phyloP scores from a whole-genome alignment of 2,329 filamentous ascomycete species.

The Colletotrichum agaves region DNA sequence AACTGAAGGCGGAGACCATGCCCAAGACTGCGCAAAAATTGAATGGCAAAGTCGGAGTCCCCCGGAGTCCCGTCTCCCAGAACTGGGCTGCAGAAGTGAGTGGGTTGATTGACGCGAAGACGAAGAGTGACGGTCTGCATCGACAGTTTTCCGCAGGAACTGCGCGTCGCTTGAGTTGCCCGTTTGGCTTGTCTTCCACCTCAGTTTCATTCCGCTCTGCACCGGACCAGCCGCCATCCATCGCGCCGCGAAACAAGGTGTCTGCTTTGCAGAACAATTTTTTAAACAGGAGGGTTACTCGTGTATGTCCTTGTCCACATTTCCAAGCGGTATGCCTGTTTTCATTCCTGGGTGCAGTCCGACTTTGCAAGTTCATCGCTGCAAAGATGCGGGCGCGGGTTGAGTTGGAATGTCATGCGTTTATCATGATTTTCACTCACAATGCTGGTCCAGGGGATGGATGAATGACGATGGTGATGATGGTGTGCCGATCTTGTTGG shows the following conservation, averaged over 20 bases:
- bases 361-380: slow-evolving; percentile 39
- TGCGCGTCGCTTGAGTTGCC: slow-evolving; percentile 14
- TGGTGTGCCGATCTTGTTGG: slow-evolving; percentile 1
- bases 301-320: slow-evolving; percentile 36
- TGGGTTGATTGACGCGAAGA: slow-evolving; percentile 26
- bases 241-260: slow-evolving; percentile 34
- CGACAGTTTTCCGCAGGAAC: slow-evolving; percentile 24
- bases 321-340: slow-evolving; percentile 31
- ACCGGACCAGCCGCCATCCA: slow-evolving; percentile 22
- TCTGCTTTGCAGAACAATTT: slow-evolving; percentile 36
- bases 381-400: slow-evolving; percentile 31
- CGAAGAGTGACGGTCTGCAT: slow-evolving; percentile 26
- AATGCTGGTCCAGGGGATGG: slow-evolving; percentile 23
- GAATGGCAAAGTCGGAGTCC: slow-evolving; percentile 19
- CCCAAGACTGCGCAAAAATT: slow-evolving; percentile 6
- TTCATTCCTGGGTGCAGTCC: slow-evolving; percentile 28
- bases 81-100: slow-evolving; percentile 4
- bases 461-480: slow-evolving; percentile 12
- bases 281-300: slow-evolving; percentile 38
- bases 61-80: slow-evolving; percentile 11
- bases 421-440: slow-evolving; percentile 38
- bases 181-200: slow-evolving; percentile 22
- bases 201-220: background rate
- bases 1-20: slow-evolving; percentile 1
- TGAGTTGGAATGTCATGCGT: slow-evolving; percentile 31